Evolutionary conservation across 2,329 filamentous ascomycete genomes (phyloP), one percentile per base, ranked within the genome.

Genomic region (Talaromyces sp.): DNA sequence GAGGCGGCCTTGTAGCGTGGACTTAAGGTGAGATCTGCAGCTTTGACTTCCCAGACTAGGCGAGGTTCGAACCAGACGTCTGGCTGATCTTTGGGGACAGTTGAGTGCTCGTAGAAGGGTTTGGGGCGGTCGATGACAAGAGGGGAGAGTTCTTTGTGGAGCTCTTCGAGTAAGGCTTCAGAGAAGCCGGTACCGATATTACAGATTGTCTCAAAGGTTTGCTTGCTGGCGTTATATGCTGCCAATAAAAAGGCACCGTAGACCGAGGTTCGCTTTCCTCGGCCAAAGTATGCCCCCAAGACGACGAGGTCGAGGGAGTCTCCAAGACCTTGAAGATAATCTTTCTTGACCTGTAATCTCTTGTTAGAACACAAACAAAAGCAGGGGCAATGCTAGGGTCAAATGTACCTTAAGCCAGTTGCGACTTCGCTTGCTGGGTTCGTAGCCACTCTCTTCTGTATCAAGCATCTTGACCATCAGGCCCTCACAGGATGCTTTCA

Each of bases 381-480:
- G 5, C 3, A 15, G 11, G 4, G 5, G 31, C 11, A n/a, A 40
- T 38, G 31, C 8, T 36, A 15, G 2, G 3, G 25, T 27, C 8
- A n/a, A 22, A 43, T 19, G 73, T 83, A 91, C 90, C 84, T 99
- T 99, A 69, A 99, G 90, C 95, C 95, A 99, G 75, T 99, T 99
- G 67, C 95, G 91, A 79, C 92, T 96, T 69, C 95, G 90, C 77
- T 96, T 97, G 73, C 92, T 96, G 22, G 95, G 95, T 79, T 98
- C 94, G 75, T 99, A 99, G 72, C 91, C 92, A 71, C 92, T 96
- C 78, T 97, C 94, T 6, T 86, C 83, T 0, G 94, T 95, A 76
- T 98, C 94, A 66, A 99, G 81, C 95, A 99, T 99, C 83, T 99
- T 99, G 15, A 99, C 95, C 95, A 99, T 99, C 62, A 99, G 83